A percentile compares a stretch with the other conserved stretches of the same genome.
Evolutionary conservation across 345 rosid genomes (phyloP).

Genomic region (Citrus inodora): DNA sequence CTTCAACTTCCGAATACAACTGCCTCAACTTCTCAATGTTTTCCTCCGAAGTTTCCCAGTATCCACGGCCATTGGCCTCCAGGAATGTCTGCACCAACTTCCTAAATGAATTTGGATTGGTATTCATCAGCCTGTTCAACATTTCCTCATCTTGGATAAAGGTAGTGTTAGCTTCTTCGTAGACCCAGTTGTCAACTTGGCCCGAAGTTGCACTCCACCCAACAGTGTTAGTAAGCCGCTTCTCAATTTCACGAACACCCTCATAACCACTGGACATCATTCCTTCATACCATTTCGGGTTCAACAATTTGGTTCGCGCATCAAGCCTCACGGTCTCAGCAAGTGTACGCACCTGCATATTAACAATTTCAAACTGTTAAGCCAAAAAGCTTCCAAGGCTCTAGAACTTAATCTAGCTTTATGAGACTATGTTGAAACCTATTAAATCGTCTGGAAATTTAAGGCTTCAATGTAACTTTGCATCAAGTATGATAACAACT

Average conservation of each 20-base stretch:
- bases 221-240: slow-evolving; percentile 87
- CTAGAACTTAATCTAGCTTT: not conserved
- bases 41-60: slow-evolving; percentile 86
- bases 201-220: slow-evolving; percentile 99
- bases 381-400: not conserved
- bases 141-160: slow-evolving; percentile 93
- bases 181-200: slow-evolving; percentile 97
- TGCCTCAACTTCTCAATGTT: slow-evolving; percentile 86
- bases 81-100: slow-evolving; percentile 92
- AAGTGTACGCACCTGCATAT: slow-evolving; percentile 73
- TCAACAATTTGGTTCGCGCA: slow-evolving; percentile 87
- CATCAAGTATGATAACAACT: not conserved
- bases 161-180: slow-evolving; percentile 92
- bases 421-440: not conserved
- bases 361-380: slow-evolving; percentile 11
- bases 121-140: slow-evolving; percentile 82
- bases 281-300: slow-evolving; percentile 99
- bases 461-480: not conserved
- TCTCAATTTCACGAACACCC: slow-evolving; percentile 97
- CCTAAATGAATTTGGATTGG: slow-evolving; percentile 91
- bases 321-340: slow-evolving; percentile 89
- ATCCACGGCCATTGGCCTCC: slow-evolving; percentile 98
- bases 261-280: slow-evolving; percentile 96
- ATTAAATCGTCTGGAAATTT: not conserved
- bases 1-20: slow-evolving; percentile 88